Evolutionary conservation across 345 rosid genomes (phyloP), one percentile per base, ranked within the genome.

Genomic region (Barbarea vulgaris): DNA sequence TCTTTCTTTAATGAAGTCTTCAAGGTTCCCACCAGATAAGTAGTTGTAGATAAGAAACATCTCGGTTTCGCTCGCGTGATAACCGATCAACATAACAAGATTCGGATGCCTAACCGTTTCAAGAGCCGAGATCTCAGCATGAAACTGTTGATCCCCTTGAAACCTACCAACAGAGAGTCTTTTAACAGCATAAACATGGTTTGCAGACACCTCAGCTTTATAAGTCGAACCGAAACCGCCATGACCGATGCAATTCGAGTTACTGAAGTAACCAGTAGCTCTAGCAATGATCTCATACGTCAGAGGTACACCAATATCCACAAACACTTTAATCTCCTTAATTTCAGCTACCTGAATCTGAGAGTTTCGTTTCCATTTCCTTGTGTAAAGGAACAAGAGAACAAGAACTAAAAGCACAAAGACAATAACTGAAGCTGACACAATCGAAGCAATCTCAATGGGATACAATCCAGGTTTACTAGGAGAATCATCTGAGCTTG

Each of bases 191-290:
- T 75, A 82, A 0, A 83, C 58, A 10, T 72, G 62, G 33, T 63
- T 84, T 1, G 85, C 84, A 21, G 86, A 70, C 10, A 88, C 77
- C 14, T 86, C 84, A 1, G 90, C 90, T 75, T 79, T 85, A 68
- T 84, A 88, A 0, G 88, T 88, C 1, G 93, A 80, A 28, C 93
- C 93, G 5, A 88, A 88, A 19, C 90, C 93, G 5, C 90, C 93
- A 58, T 69, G 82, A 18, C 93, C 93, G 2, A 88, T 88, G 70
- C 87, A 83, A 53, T 84, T 77, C 9, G 84, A 76, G 27, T 81
- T 83, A 25, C 81, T 83, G 71, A 88, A 88, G 69, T 74, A 77
- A 14, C 85, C 86, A 1, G 93, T 88, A 19, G 87, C 93, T 58
- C 77, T 67, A 33, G 83, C 90, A n/a, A 88, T 75, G 73, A 48